Conservation (phyloP, 495 filamentous ascomycete species). For the Aspergillus asperescens region DNA sequence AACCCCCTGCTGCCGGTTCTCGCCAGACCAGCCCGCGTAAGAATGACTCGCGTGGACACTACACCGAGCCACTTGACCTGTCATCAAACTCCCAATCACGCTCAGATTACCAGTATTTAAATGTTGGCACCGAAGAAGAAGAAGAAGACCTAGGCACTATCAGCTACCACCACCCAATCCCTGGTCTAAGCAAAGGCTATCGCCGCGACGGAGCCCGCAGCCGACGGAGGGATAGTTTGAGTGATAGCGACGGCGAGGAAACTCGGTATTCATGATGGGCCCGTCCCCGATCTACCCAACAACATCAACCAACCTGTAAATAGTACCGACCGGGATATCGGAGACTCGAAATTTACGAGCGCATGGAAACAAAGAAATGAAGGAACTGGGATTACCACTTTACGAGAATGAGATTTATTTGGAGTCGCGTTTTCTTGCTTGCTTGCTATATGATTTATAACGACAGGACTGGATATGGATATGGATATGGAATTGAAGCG, state of each 20-base stretch:
- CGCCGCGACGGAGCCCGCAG: constrained; percentile 40
- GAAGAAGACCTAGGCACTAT: constrained; percentile 67
- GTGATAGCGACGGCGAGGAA: constrained; percentile 47
- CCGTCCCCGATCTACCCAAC: too few species aligned
- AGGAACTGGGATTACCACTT: background rate
- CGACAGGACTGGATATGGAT: background rate
- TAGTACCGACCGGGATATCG: background rate
- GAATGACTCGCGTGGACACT: constrained; percentile 44
- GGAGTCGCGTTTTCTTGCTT: background rate
- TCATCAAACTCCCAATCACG: constrained; percentile 39
- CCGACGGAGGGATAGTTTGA: constrained; percentile 46
- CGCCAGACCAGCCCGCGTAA: constrained; percentile 38
- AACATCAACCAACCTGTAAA: constrained; percentile 2
- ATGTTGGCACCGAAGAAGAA: constrained; percentile 50
- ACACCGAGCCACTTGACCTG: constrained; percentile 53
- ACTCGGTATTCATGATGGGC: constrained; percentile 24
- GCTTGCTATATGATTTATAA: background rate
- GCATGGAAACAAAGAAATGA: background rate
- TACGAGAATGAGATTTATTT: background rate
- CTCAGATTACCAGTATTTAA: constrained; percentile 46
- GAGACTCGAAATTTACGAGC: background rate
- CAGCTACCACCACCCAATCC: constrained; percentile 74
- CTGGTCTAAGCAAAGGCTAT: constrained; percentile 57
- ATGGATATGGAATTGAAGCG: background rate
- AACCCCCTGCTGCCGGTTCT: constrained; percentile 17